phyloP scores from a whole-genome alignment of 441 rosid species.

The Jatropha podagrica region DNA sequence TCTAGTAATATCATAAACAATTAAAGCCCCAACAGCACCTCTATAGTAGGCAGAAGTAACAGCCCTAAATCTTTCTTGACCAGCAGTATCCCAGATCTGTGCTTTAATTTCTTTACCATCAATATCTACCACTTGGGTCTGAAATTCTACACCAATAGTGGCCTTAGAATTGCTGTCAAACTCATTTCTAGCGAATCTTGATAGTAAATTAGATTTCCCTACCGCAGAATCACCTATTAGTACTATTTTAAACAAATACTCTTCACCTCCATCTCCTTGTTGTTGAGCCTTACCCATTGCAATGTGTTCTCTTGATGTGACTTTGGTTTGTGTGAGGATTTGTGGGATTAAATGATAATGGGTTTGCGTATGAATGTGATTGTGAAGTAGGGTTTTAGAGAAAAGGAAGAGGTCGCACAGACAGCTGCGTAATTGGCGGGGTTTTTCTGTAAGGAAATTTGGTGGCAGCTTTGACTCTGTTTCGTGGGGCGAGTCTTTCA shows the following conservation, averaged over 20 bases:
- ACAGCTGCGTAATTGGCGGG: slow-evolving; percentile 37
- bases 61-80: slow-evolving; percentile 68
- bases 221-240: slow-evolving; percentile 62
- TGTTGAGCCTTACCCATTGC: slow-evolving; percentile 38
- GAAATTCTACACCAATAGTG: slow-evolving; percentile 62
- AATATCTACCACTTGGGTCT: slow-evolving; percentile 53
- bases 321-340: neutral
- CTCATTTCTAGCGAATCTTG: slow-evolving; percentile 57
- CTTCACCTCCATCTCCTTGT: slow-evolving; percentile 34
- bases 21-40: slow-evolving; percentile 72
- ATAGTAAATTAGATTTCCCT: slow-evolving; percentile 54
- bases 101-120: slow-evolving; percentile 57
- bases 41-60: slow-evolving; percentile 84
- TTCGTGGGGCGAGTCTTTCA: neutral
- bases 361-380: no score
- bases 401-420: neutral
- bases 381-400: slow-evolving; percentile 15
- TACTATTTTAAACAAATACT: slow-evolving; percentile 60
- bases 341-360: neutral
- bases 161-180: slow-evolving; percentile 61
- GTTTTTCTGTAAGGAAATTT: neutral
- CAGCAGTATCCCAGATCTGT: slow-evolving; percentile 72
- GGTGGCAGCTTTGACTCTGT: slow-evolving; percentile 15
- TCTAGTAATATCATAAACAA: slow-evolving; percentile 59
- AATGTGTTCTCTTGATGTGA: neutral